phyloP scores from a whole-genome alignment of 2,329 filamentous ascomycete species.

The Cercospora nicotianae region DNA sequence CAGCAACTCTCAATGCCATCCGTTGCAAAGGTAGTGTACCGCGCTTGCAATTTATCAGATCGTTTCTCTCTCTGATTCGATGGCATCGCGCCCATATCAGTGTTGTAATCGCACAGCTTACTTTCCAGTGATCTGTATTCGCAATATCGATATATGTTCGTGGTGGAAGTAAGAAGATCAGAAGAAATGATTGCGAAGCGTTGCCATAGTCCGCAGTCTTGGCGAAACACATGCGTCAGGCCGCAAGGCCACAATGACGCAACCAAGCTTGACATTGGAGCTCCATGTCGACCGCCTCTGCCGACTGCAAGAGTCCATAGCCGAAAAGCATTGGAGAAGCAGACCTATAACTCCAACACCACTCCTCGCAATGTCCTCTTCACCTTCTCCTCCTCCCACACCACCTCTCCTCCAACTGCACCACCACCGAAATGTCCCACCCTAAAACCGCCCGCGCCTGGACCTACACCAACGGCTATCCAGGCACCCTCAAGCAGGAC shows the following conservation, averaged over 20 bases:
- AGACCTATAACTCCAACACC: neutral
- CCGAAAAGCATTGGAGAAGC: neutral
- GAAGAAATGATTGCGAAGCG: no score
- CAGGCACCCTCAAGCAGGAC: constrained; percentile 31
- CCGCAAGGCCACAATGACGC: neutral
- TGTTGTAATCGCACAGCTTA: no score
- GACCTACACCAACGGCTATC: constrained; percentile 39
- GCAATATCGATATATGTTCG: no score
- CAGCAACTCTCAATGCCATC: no score
- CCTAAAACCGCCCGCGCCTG: constrained; percentile 33
- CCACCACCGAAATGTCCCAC: constrained; percentile 24
- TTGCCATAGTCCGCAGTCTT: no score
- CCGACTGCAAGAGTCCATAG: neutral
- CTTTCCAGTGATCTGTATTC: no score
- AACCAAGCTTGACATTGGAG: neutral
- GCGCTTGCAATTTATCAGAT: no score
- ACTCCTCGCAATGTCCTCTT: neutral
- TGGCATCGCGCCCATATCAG: no score
- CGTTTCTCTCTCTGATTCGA: no score
- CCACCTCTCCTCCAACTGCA: neutral
- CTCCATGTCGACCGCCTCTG: neutral
- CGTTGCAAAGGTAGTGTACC: no score
- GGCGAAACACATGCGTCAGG: neutral
- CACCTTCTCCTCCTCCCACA: neutral
- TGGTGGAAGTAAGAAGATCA: no score